Base-by-base conservation (phyloP, 306 rosid genomes). In the Carpinus viminea region DNA sequence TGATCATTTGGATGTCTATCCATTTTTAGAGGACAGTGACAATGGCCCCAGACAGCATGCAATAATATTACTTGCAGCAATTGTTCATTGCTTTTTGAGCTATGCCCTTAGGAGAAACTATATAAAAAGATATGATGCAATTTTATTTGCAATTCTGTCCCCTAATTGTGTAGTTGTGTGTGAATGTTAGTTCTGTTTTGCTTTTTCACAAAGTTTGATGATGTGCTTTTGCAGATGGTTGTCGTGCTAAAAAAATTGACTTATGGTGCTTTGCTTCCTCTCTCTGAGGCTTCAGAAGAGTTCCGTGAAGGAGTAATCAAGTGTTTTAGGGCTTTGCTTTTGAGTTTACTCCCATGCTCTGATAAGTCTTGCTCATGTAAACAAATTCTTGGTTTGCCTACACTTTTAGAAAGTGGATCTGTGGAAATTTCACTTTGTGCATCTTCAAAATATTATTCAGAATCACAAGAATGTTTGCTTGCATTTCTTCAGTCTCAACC, bases 231-330 rank as follows among this genome's bases (percentile, higher is more conserved):
- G 82, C 97, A 91, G 98, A 90, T 95, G 98, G 96, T 92, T 87
- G 92, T 92, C 57, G 87, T 95, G 7, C 83, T 95, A 80, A 95
- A 95, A 80, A 95, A 92, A 86, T 92, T 95, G 80, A 95, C 98
- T 13, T 86, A 84, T 31, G 98, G 97, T 76, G 98, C 98, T 56
- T 74, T 95, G 85, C 86, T 95, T 72, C 85, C 97, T 75, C 97
- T 98, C 26, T 83, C 87, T 2, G 96, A 95, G 73, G 98, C 98
- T 55, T 95, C 98, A 54, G 98, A 95, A 86, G 98, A 95, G 90
- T 91, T 95, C 59, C 98, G 98, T 65, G 98, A 85, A 90, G 98
- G 98, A 86, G 84, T 91, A 84, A 60, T 95, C 24, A 85, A 87
- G 86, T 95, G 98, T 85, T 87, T 88, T 75, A 90, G 77, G 91